Percentiles rank a stretch among this genome's conserved stretches.
Conservation (phyloP, 371 early-diverging fungal genomes). For the Rhizopus delemar region DNA sequence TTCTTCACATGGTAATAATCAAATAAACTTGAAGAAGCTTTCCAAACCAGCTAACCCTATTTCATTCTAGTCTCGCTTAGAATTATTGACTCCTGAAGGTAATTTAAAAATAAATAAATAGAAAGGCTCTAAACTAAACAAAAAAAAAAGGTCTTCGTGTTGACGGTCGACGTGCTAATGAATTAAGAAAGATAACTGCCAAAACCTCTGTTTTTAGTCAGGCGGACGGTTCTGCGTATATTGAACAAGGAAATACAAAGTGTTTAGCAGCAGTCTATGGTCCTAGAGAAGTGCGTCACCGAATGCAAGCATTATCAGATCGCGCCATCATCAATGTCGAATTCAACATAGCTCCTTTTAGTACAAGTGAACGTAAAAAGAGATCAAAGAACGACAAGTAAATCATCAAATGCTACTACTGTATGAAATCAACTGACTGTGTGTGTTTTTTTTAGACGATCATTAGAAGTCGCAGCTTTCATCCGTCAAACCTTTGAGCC, state of each 20-base stretch:
- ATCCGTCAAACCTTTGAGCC: conserved; percentile 92
- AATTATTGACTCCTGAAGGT: conserved; percentile 67
- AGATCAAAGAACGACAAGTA: conserved; percentile 84
- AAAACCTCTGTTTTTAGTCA: conserved; percentile 79
- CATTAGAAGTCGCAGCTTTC: conserved; percentile 80
- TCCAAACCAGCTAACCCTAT: not conserved
- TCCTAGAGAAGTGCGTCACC: conserved; percentile 82
- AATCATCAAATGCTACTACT: not conserved
- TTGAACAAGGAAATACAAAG: conserved; percentile 96
- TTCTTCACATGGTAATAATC: not conserved
- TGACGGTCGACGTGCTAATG: conserved; percentile 91
- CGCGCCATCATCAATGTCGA: conserved; percentile 87
- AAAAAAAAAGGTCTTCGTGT: conserved; percentile 72
- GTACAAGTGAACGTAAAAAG: conserved; percentile 85
- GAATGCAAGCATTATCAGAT: conserved; percentile 68
- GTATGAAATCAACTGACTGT: not conserved
- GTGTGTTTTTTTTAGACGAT: conserved; percentile 53
- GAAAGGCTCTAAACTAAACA: not conserved
- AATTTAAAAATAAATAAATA: conserved; percentile 24
- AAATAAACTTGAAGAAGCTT: not conserved
- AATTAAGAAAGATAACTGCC: conserved; percentile 83
- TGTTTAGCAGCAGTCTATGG: conserved; percentile 91
- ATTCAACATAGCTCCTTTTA: conserved; percentile 89
- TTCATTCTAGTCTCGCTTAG: conserved; percentile 60
- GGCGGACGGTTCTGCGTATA: conserved; percentile 92